Base-by-base conservation (phyloP, 2,329 filamentous ascomycete genomes). In the Alternaria sp. region DNA sequence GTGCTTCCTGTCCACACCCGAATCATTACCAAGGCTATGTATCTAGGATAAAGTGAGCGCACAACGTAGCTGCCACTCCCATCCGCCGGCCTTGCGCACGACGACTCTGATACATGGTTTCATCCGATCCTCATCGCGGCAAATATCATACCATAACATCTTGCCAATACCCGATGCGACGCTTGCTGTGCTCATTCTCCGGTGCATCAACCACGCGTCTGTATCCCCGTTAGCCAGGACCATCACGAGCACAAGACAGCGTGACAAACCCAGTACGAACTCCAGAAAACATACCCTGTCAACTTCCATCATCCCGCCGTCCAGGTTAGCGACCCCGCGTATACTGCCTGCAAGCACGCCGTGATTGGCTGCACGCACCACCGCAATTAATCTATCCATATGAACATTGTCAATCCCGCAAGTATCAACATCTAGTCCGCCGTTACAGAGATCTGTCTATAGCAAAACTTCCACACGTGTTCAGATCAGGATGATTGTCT, bases 361-460 rank as follows among this genome's bases (percentile, higher is more conserved):
- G 46, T 70, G 68, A 77, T 79, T 79, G 75, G 77, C 61, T 62
- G 40, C 54, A 51, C 30, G 47, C 36, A 44, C 50, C 64, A 55
- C 44, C 44, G 67, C 69, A 77, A 77, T 78, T 75, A 78, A 79
- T 78, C 67, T 78, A 78, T 76, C 63, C 75, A 77, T 55, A 68
- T 75, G 76, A 78, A 70, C 71, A 69, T 67, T 70, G 69, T 75
- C 73, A 75, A 75, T 75, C 69, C 74, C 67, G 51, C 64, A 54
- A 63, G 63, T 72, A 70, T 68, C 36, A 66, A 63, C 69, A 52
- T 64, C 61, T 59, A 65, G 65, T 59, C 61, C 62, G 45, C 62
- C 63, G 13, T 67, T 70, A 64, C 55, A 67, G 67, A 70, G 52
- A 75, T 71, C 55, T 73, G 67, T 63, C 68, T 73, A 68, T 69